These are phyloP conservation scores for Globisporangium spinosum DNA, from an alignment of 352 stramenopile genomes.

Conservation along the genomic window DNA sequence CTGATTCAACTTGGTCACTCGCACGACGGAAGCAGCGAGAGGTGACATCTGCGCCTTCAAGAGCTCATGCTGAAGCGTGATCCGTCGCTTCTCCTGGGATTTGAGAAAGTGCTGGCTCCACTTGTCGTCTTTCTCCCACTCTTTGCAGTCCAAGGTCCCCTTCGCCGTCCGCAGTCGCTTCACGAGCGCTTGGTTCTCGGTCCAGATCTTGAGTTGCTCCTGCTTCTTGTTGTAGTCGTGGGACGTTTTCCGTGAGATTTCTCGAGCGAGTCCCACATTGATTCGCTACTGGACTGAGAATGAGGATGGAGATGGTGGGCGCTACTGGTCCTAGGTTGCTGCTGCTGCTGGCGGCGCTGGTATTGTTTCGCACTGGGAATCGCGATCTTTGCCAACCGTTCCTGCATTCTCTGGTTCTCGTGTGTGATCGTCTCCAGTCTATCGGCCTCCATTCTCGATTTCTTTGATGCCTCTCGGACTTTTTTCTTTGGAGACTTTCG, in stretches of 20 bases:
- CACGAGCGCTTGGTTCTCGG: constrained; percentile 65
- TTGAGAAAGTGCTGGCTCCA: constrained; percentile 67
- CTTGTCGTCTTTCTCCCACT: constrained; percentile 73
- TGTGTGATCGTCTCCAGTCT: constrained; percentile 18
- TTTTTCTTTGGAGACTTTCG: constrained; percentile 18
- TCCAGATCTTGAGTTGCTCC: constrained; percentile 66
- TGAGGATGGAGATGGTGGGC: not conserved
- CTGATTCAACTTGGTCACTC: constrained; percentile 25
- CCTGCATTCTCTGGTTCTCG: constrained; percentile 28
- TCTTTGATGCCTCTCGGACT: constrained; percentile 17
- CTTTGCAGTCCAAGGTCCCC: constrained; percentile 55
- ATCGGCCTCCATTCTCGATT: constrained; percentile 23
- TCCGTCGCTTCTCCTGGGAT: constrained; percentile 46
- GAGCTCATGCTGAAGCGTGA: constrained; percentile 53
- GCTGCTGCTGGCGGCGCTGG: not conserved
- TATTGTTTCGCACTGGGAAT: constrained; percentile 4
- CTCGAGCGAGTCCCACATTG: constrained; percentile 7
- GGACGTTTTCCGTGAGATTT: not conserved
- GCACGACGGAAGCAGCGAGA: constrained; percentile 31
- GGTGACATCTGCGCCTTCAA: constrained; percentile 39
- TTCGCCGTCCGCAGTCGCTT: constrained; percentile 68
- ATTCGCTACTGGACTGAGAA: constrained; percentile 15
- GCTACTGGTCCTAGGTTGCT: not conserved
- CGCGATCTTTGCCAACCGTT: constrained; percentile 24
- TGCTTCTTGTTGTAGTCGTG: constrained; percentile 66